phyloP scores from a whole-genome alignment of 177 flowering plant genomes.

The Vitis hybrid region DNA sequence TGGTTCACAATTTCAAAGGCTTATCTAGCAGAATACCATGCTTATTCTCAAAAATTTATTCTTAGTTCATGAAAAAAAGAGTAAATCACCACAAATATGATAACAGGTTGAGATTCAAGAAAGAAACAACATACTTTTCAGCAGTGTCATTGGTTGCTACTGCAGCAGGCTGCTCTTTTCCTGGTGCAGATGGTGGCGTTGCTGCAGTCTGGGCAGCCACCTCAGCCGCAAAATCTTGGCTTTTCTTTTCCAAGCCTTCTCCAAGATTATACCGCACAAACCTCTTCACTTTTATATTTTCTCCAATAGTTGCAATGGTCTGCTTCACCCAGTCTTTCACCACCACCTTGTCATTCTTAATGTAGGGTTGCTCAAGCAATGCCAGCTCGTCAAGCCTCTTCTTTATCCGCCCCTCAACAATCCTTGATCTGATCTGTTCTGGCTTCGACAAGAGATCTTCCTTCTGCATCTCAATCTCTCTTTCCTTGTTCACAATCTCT shows the following conservation, averaged over 20 bases:
- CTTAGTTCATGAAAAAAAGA: background rate
- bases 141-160: slow-evolving; percentile 52
- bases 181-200: slow-evolving; percentile 40
- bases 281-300: slow-evolving; percentile 91
- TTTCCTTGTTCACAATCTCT: slow-evolving; percentile 80
- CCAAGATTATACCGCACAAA: slow-evolving; percentile 87
- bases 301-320: slow-evolving; percentile 87
- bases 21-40: too few species aligned
- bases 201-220: slow-evolving; percentile 99
- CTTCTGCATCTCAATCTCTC: slow-evolving; percentile 91
- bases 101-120: background rate
- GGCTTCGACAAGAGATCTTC: slow-evolving; percentile 89
- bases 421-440: slow-evolving; percentile 86
- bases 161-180: slow-evolving; percentile 44
- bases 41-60: background rate
- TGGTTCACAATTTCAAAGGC: too few species aligned
- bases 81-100: background rate
- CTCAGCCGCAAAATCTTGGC: slow-evolving; percentile 96
- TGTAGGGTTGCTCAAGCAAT: slow-evolving; percentile 88
- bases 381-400: slow-evolving; percentile 93
- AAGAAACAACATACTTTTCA: slow-evolving; percentile 57
- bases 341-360: slow-evolving; percentile 79
- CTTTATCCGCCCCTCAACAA: slow-evolving; percentile 81
- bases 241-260: slow-evolving; percentile 95
- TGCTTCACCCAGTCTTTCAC: slow-evolving; percentile 92